Conservation (phyloP, 2,329 filamentous ascomycete genomes). For the Neofusicoccum parvum region DNA sequence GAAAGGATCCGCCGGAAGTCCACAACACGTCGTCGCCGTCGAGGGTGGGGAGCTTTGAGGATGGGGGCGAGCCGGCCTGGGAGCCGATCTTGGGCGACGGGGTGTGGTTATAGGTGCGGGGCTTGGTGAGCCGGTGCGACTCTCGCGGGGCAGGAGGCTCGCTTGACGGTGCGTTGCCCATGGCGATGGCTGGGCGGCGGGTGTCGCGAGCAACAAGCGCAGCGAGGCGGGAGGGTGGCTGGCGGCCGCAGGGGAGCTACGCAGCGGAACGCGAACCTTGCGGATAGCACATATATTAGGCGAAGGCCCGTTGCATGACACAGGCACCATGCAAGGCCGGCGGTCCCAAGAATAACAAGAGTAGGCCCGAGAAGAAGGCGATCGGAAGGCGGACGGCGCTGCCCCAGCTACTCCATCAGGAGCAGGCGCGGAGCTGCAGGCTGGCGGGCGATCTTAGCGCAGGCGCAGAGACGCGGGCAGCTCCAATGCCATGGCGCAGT, state of each 20-base stretch:
- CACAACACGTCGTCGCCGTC: conserved; percentile 18
- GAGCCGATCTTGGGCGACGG: conserved; percentile 4
- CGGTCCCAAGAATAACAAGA: background rate
- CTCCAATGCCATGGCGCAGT: background rate
- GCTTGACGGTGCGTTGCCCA: conserved; percentile 4
- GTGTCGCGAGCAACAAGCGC: background rate
- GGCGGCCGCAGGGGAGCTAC: background rate
- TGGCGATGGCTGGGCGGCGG: conserved; percentile 15
- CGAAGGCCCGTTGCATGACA: conserved; percentile 5
- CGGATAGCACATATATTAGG: background rate
- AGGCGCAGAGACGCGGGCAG: background rate
- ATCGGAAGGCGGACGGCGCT: background rate
- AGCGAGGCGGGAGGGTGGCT: background rate
- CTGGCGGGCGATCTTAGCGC: background rate
- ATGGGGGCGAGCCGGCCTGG: background rate
- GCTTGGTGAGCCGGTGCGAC: conserved; percentile 8
- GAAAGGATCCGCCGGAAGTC: conserved; percentile 22
- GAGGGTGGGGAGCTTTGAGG: background rate
- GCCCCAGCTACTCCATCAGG: background rate
- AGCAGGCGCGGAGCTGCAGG: background rate
- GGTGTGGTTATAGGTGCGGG: conserved; percentile 12
- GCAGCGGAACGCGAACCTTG: background rate
- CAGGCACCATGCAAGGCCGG: background rate
- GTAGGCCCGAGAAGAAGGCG: background rate
- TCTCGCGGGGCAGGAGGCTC: background rate